phyloP scores from a whole-genome alignment of 495 filamentous ascomycete genomes.

The Aspergillus sparsus region DNA sequence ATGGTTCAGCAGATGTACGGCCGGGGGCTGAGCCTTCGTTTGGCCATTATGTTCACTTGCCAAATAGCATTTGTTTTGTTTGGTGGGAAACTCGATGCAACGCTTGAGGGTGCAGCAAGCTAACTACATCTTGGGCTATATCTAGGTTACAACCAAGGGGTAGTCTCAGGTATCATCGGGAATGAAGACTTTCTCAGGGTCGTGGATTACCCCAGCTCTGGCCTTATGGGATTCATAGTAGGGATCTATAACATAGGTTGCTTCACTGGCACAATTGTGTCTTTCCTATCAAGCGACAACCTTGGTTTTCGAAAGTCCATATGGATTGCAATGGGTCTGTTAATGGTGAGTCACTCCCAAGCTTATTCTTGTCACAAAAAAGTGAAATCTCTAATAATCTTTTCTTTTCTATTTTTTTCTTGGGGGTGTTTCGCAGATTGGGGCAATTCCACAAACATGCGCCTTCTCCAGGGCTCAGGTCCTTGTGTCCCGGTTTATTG shows the following conservation, averaged over 20 bases:
- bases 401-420: not conserved
- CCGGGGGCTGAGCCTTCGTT: slow-evolving; percentile 35
- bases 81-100: slow-evolving; percentile 22
- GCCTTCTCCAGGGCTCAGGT: slow-evolving; percentile 44
- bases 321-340: slow-evolving; percentile 40
- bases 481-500: slow-evolving; percentile 50
- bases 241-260: slow-evolving; percentile 56
- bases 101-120: slow-evolving; percentile 10
- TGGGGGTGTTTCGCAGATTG: slow-evolving; percentile 37
- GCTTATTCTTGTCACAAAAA: not conserved
- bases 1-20: slow-evolving; percentile 37
- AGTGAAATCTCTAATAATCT: not conserved
- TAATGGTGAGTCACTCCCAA: slow-evolving; percentile 27
- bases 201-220: slow-evolving; percentile 42
- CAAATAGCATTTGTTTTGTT: slow-evolving; percentile 45
- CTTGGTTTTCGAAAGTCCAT: slow-evolving; percentile 50
- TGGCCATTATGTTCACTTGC: slow-evolving; percentile 43
- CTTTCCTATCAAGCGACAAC: slow-evolving; percentile 46
- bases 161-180: slow-evolving; percentile 51
- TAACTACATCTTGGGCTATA: slow-evolving; percentile 8
- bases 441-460: slow-evolving; percentile 46
- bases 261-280: slow-evolving; percentile 42
- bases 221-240: slow-evolving; percentile 47
- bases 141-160: slow-evolving; percentile 58
- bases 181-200: slow-evolving; percentile 49